phyloP scores from a whole-genome alignment of 1,139 yeast genomes.

The Spencermartinsiella ligniputridi region DNA sequence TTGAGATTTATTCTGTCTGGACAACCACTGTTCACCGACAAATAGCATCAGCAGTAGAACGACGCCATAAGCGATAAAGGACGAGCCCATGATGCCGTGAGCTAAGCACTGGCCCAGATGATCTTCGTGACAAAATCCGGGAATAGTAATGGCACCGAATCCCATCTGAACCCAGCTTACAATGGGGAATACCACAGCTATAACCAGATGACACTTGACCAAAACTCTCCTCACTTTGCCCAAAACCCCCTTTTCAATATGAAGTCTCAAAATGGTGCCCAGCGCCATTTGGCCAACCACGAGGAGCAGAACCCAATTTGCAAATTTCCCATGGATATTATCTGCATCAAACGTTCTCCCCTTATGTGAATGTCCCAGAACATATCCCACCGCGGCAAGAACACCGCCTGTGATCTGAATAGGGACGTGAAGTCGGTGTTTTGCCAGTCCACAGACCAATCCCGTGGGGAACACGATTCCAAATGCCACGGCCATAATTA shows the following conservation, averaged over 20 bases:
- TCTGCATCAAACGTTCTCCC: slow-evolving; percentile 34
- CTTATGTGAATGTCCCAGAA: slow-evolving; percentile 38
- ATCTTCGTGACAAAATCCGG: slow-evolving; percentile 74
- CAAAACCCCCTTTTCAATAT: slow-evolving; percentile 33
- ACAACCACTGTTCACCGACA: slow-evolving; percentile 39
- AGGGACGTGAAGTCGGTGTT: slow-evolving; percentile 37
- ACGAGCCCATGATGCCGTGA: slow-evolving; percentile 94
- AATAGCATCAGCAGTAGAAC: slow-evolving; percentile 60
- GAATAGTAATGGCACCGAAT: slow-evolving; percentile 75
- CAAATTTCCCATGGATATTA: slow-evolving; percentile 34
- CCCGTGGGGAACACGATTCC: slow-evolving; percentile 41
- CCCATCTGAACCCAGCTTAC: slow-evolving; percentile 62
- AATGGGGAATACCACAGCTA: slow-evolving; percentile 38
- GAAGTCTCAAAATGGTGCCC: slow-evolving; percentile 35
- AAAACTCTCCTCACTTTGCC: slow-evolving; percentile 31
- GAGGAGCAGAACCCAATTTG: slow-evolving; percentile 28
- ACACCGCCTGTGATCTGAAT: slow-evolving; percentile 35
- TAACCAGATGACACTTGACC: slow-evolving; percentile 33
- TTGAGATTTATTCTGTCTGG: slow-evolving; percentile 53
- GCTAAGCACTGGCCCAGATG: slow-evolving; percentile 93
- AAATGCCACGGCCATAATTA: slow-evolving; percentile 36
- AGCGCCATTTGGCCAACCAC: slow-evolving; percentile 29
- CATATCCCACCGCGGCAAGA: slow-evolving; percentile 35
- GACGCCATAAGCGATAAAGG: slow-evolving; percentile 77
- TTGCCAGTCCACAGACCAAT: slow-evolving; percentile 38